phyloP scores from a whole-genome alignment of 202 grass and related monocot genomes.

The Zoysia matrella region DNA sequence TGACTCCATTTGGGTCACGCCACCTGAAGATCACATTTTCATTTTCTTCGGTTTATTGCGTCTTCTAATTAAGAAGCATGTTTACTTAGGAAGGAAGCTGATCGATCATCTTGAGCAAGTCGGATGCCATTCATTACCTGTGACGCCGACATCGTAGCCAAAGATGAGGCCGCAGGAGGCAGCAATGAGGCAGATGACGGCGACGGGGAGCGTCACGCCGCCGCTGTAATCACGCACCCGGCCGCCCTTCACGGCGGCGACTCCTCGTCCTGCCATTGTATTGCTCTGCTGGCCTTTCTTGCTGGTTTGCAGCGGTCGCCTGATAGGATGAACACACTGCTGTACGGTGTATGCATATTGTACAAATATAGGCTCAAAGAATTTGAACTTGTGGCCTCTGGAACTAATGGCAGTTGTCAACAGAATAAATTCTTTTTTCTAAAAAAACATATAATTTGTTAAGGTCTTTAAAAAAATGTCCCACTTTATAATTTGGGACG shows the following conservation, averaged over 20 bases:
- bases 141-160: not conserved
- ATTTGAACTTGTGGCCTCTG: not conserved
- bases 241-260: not conserved
- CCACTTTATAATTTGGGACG: too few species aligned
- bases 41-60: too few species aligned
- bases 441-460: too few species aligned
- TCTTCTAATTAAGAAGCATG: too few species aligned
- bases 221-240: not conserved
- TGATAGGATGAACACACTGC: not conserved
- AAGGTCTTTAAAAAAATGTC: too few species aligned
- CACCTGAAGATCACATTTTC: slow-evolving; percentile 9
- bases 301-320: not conserved
- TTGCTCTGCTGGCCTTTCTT: not conserved
- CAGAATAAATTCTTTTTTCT: not conserved
- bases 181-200: not conserved
- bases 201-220: not conserved
- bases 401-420: not conserved
- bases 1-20: slow-evolving; percentile 31
- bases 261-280: not conserved
- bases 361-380: not conserved
- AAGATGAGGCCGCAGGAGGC: too few species aligned
- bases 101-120: too few species aligned
- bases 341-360: not conserved
- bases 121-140: not conserved
- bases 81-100: too few species aligned